phyloP scores from a whole-genome alignment of 2,329 filamentous ascomycete species.

The Trichoderma hamatum region DNA sequence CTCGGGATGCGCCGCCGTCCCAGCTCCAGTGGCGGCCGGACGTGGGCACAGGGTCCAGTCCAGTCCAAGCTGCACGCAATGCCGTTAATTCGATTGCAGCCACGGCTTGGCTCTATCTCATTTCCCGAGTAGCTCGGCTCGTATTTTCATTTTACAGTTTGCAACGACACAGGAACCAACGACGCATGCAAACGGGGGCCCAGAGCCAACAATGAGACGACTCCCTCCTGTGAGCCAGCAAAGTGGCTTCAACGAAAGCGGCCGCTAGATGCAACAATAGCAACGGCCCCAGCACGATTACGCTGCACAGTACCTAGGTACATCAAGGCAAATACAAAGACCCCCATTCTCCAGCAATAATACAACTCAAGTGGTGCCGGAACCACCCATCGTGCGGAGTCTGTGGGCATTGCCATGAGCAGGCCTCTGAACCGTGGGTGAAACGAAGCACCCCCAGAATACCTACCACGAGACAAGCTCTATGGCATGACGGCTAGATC shows the following conservation, averaged over 20 bases:
- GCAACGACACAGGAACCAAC: not conserved
- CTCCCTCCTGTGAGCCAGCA: not conserved
- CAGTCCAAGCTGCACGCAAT: not conserved
- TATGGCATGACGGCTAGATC: slow-evolving; percentile 3
- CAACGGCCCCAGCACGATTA: not conserved
- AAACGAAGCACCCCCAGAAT: slow-evolving; percentile 7
- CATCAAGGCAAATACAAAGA: not conserved
- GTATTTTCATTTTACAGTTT: not conserved
- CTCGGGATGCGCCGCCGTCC: slow-evolving; percentile 10
- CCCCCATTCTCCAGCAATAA: not conserved
- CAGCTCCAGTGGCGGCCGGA: not conserved
- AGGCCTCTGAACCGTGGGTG: slow-evolving; percentile 2
- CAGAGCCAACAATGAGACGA: not conserved
- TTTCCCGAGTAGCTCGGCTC: not conserved
- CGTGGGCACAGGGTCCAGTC: slow-evolving; percentile 13
- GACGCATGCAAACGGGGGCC: not conserved
- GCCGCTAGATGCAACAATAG: not conserved
- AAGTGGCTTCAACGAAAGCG: not conserved
- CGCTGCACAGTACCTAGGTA: too few relatives aligned
- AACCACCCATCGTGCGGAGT: not conserved
- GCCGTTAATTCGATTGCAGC: not conserved
- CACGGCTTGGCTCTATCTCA: not conserved
- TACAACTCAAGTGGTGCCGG: not conserved
- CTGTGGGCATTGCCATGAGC: not conserved
- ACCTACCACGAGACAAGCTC: not conserved